Percentiles rank a stretch among this genome's conserved stretches.
Conservation (phyloP, 2,329 filamentous ascomycete species). For the Thielaviopsis cerberus region DNA sequence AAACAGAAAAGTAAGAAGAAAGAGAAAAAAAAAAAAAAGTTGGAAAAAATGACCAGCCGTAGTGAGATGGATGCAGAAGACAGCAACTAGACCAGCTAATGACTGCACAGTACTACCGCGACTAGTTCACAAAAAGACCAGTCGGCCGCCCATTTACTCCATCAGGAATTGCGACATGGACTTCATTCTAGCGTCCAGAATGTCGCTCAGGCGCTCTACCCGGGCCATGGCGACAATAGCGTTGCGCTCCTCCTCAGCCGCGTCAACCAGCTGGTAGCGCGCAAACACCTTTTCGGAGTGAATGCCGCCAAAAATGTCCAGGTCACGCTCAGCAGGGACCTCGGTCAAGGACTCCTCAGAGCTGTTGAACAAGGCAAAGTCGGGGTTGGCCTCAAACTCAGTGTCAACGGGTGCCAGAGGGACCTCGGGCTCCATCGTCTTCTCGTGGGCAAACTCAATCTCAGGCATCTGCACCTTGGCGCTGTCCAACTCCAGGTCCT, state of each 20-base stretch:
- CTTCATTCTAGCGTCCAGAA: conserved; percentile 11
- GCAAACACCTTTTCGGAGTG: conserved; percentile 44
- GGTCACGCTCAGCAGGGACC: conserved; percentile 23
- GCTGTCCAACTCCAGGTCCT: conserved; percentile 25
- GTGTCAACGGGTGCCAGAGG: conserved; percentile 23
- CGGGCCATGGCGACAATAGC: conserved; percentile 29
- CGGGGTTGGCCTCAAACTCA: conserved; percentile 43
- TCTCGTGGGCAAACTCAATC: conserved; percentile 29
- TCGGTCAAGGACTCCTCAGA: conserved; percentile 15
- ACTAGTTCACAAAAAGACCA: neutral
- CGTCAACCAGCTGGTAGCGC: conserved; percentile 46
- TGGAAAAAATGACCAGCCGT: conserved; percentile 2
- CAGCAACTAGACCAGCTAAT: conserved; percentile 11
- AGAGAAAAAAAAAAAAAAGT: conserved; percentile 1
- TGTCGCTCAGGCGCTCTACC: conserved; percentile 29
- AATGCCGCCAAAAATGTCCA: conserved; percentile 35
- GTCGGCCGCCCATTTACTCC: neutral
- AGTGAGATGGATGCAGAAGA: conserved; percentile 4
- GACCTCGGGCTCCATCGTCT: conserved; percentile 18
- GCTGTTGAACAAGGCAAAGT: conserved; percentile 42
- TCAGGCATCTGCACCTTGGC: conserved; percentile 39
- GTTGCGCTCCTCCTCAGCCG: conserved; percentile 28
- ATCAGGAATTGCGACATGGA: conserved; percentile 7
- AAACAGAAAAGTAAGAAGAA: neutral
- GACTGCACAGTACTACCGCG: neutral